Percentiles rank a stretch among this genome's conserved stretches.
Conservation (phyloP, 1,139 yeast species). For the Tardiomyces digboiensis region DNA sequence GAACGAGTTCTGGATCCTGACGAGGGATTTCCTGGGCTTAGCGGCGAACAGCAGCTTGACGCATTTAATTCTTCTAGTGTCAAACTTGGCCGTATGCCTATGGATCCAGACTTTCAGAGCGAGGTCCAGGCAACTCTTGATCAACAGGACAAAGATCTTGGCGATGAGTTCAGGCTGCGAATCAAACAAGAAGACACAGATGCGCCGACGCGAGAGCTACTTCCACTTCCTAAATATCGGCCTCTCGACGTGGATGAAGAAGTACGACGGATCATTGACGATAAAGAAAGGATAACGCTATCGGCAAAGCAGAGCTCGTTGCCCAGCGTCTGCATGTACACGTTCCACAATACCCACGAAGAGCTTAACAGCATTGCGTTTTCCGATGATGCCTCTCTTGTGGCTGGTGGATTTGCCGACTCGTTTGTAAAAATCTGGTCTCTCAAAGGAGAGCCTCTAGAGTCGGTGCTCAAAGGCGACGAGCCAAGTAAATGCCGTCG, state of each 20-base stretch:
- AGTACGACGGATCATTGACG: conserved; percentile 70
- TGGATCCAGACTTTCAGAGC: conserved; percentile 74
- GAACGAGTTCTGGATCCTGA: conserved; percentile 38
- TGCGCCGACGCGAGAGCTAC: conserved; percentile 60
- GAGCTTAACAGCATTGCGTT: conserved; percentile 78
- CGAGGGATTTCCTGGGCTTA: conserved; percentile 56
- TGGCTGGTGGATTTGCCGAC: conserved; percentile 94
- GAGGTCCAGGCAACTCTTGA: conserved; percentile 82
- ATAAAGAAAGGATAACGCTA: conserved; percentile 62
- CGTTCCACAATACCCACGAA: conserved; percentile 91
- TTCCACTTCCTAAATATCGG: conserved; percentile 83
- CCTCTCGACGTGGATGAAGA: conserved; percentile 71
- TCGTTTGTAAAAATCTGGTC: conserved; percentile 88
- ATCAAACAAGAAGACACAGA: conserved; percentile 37
- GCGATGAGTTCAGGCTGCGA: conserved; percentile 37
- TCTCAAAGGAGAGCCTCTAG: conserved; percentile 78
- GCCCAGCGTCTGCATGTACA: conserved; percentile 97
- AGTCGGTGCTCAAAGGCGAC: conserved; percentile 56
- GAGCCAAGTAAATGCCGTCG: conserved; percentile 38
- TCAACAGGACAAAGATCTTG: conserved; percentile 55
- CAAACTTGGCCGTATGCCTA: conserved; percentile 72
- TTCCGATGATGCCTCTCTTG: conserved; percentile 76
- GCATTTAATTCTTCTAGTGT: conserved; percentile 65
- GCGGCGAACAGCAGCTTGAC: conserved; percentile 33
- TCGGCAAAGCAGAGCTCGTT: conserved; percentile 60